Conservation (phyloP, 139 green algal genomes). For the Chlorella sp. region DNA sequence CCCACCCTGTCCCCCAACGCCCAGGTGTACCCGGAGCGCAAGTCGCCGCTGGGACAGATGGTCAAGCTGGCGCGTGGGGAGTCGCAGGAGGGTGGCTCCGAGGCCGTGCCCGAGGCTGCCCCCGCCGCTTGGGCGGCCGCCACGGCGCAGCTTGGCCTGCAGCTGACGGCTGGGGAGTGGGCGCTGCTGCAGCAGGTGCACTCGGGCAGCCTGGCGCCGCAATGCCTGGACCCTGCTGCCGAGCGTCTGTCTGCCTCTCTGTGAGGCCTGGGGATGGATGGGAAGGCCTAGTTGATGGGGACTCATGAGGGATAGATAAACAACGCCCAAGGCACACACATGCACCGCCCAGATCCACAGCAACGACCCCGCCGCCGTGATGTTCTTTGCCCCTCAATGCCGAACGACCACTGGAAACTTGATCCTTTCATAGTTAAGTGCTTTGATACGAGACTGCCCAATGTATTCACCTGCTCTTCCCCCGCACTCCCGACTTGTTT, state of each 20-base stretch:
- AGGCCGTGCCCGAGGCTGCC: background rate
- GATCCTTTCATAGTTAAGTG: background rate
- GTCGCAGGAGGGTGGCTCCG: background rate
- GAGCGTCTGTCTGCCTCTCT: background rate
- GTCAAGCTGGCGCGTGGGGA: background rate
- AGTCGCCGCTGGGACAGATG: background rate
- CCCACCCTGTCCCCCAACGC: too few species aligned
- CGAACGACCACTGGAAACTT: background rate
- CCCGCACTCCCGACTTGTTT: background rate
- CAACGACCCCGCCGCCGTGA: too few species aligned
- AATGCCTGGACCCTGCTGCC: background rate
- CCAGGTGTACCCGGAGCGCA: background rate
- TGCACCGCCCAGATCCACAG: too few species aligned
- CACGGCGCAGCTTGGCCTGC: background rate
- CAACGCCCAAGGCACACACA: too few species aligned
- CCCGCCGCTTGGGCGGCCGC: background rate
- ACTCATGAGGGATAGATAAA: background rate
- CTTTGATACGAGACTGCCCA: background rate
- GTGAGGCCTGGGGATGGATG: background rate
- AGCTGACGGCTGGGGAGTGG: background rate
- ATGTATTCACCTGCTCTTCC: background rate
- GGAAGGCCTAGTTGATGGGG: background rate
- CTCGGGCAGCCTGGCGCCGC: background rate
- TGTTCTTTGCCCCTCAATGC: too few species aligned
- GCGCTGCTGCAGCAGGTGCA: background rate